phyloP scores from a whole-genome alignment of 139 green algal genomes.

The Micromonas commoda region DNA sequence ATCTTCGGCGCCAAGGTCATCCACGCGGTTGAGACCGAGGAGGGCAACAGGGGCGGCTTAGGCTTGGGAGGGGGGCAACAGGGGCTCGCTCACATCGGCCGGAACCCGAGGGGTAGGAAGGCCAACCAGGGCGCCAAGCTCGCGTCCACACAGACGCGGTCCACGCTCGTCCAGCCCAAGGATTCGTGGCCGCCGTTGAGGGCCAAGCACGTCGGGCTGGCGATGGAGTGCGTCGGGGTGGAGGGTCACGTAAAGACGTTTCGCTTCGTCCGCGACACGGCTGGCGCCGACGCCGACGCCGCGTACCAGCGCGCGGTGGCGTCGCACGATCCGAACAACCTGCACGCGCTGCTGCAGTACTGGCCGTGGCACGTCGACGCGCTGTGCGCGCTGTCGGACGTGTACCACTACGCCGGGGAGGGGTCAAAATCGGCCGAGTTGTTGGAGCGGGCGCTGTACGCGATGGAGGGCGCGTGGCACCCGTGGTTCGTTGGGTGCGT shows the following conservation, averaged over 20 bases:
- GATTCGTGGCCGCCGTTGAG: background rate
- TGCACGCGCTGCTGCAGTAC: background rate
- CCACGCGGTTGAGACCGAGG: background rate
- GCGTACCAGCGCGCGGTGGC: background rate
- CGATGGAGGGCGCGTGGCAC: slow-evolving; percentile 70
- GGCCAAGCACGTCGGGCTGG: background rate
- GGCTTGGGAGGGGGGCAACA: background rate
- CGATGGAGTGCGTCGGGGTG: background rate
- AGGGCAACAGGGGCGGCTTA: too few relatives aligned
- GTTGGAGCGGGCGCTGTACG: slow-evolving; percentile 63
- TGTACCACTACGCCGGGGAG: slow-evolving; percentile 53
- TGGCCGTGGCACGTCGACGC: slow-evolving; percentile 77
- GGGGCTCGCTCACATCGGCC: too few relatives aligned
- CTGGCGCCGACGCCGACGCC: too few relatives aligned
- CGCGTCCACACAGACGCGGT: background rate
- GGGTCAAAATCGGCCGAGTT: slow-evolving; percentile 53
- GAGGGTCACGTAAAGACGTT: background rate
- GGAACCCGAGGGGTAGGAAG: too few relatives aligned
- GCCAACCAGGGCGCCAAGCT: too few relatives aligned
- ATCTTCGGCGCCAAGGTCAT: background rate
- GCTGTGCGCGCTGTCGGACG: slow-evolving; percentile 73
- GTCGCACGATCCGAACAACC: slow-evolving; percentile 15
- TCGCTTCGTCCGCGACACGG: background rate
- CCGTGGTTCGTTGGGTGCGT: slow-evolving; percentile 52
- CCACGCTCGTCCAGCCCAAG: background rate